phyloP scores from a whole-genome alignment of 805 yeast genomes.

The Zygoascus flipseniorum region DNA sequence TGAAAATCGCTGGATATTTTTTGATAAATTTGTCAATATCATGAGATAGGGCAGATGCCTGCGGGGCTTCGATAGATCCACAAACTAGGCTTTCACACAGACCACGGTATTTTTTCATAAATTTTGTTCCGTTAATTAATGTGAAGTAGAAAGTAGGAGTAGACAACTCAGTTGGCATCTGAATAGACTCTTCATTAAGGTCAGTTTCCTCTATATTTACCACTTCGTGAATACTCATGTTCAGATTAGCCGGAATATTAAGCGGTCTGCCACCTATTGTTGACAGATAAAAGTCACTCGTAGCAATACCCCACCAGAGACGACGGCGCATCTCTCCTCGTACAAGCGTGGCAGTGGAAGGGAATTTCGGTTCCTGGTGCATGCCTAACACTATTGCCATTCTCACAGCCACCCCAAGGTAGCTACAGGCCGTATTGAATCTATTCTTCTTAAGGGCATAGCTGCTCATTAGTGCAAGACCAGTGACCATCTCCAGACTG shows the following conservation, averaged over 20 bases:
- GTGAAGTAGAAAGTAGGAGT: not conserved
- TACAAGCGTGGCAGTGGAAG: not conserved
- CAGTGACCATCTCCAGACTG: slow-evolving; percentile 31
- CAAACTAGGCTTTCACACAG: not conserved
- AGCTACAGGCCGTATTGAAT: not conserved
- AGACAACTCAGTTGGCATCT: not conserved
- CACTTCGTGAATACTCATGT: not conserved
- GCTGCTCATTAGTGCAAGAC: not conserved
- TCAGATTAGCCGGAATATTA: not conserved
- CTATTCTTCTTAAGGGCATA: not conserved
- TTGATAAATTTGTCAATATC: not conserved
- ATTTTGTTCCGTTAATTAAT: not conserved
- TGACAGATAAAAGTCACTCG: not conserved
- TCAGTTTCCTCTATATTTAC: not conserved
- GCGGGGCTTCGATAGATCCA: not conserved
- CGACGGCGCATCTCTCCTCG: not conserved
- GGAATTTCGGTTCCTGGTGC: not conserved
- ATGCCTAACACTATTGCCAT: not conserved
- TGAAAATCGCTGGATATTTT: not conserved
- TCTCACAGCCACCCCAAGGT: not conserved
- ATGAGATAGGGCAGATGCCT: not conserved
- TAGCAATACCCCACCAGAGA: not conserved
- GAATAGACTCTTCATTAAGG: not conserved
- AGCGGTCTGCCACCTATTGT: not conserved
- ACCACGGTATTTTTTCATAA: not conserved